phyloP scores from a whole-genome alignment of 768 basidiomycete genomes.

The Kwoniella sp. region DNA sequence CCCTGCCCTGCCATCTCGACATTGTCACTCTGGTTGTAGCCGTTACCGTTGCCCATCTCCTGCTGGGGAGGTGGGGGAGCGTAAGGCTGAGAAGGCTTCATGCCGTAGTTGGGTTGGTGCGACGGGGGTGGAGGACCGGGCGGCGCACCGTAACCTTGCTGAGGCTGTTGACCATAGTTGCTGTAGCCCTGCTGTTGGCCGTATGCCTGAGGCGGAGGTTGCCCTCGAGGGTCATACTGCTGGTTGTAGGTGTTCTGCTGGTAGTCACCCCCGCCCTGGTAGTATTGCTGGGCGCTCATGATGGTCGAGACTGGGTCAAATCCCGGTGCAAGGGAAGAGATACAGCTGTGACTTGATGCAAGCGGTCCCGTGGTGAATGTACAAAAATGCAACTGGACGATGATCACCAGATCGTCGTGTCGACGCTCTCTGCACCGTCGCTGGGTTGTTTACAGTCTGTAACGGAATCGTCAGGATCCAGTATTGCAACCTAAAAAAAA shows the following conservation, averaged over 20 bases:
- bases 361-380: too few relatives aligned
- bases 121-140: constrained; percentile 6
- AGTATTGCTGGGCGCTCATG: constrained; percentile 35
- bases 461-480: too few relatives aligned
- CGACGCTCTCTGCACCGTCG: too few relatives aligned
- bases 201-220: constrained; percentile 3
- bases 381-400: too few relatives aligned
- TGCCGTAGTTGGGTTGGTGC: constrained; percentile 16
- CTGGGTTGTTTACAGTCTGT: too few relatives aligned
- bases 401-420: too few relatives aligned
- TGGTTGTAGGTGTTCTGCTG: not conserved
- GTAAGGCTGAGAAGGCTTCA: constrained; percentile 43
- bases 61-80: constrained; percentile 10
- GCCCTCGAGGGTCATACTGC: too few relatives aligned
- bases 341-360: too few relatives aligned
- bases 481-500: too few relatives aligned
- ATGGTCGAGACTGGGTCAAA: too few relatives aligned
- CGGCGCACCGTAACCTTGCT: constrained; percentile 15
- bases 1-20: constrained; percentile 5
- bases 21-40: not conserved
- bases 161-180: constrained; percentile 5
- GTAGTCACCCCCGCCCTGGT: constrained; percentile 15
- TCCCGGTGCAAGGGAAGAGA: too few relatives aligned
- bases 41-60: constrained; percentile 1
- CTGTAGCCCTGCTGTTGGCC: constrained; percentile 10